Evolutionary conservation across 208 protist genomes (phyloP).

Genomic region (Naegleria gruberi): DNA sequence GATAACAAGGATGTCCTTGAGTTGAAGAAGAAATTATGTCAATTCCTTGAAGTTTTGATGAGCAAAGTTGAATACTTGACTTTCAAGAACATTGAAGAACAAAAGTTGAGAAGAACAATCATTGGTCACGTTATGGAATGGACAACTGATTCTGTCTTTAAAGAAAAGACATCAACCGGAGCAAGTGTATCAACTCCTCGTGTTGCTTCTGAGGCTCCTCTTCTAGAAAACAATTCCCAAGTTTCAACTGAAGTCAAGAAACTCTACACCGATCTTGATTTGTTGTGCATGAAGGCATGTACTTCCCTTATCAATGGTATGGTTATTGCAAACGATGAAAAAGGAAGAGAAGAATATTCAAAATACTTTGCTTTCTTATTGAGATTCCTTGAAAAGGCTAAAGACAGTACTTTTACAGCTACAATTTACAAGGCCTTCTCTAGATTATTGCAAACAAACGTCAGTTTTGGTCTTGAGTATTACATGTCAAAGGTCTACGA

Average conservation of each 20-base stretch:
- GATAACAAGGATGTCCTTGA: not conserved
- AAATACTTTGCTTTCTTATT: not conserved
- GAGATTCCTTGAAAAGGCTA: not conserved
- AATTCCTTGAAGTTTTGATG: not conserved
- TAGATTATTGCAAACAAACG: not conserved
- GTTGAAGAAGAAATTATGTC: not conserved
- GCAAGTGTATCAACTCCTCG: not conserved
- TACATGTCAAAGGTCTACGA: not conserved
- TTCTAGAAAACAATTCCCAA: not conserved
- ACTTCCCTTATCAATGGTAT: not conserved
- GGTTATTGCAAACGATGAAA: not conserved
- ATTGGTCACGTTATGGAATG: not conserved
- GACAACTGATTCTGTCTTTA: not conserved
- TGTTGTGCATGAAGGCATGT: not conserved
- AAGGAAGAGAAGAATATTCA: not conserved
- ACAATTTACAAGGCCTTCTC: not conserved
- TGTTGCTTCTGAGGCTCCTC: not conserved
- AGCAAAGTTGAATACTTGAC: constrained; percentile 2
- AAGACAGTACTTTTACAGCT: not conserved
- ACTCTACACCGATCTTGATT: not conserved
- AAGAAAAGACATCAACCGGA: not conserved
- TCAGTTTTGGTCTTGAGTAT: not conserved
- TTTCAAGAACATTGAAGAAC: constrained; percentile 1
- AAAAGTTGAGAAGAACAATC: not conserved
- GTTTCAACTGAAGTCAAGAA: not conserved